Conservation (phyloP, 495 filamentous ascomycete species). For the Penicillium coffeae region DNA sequence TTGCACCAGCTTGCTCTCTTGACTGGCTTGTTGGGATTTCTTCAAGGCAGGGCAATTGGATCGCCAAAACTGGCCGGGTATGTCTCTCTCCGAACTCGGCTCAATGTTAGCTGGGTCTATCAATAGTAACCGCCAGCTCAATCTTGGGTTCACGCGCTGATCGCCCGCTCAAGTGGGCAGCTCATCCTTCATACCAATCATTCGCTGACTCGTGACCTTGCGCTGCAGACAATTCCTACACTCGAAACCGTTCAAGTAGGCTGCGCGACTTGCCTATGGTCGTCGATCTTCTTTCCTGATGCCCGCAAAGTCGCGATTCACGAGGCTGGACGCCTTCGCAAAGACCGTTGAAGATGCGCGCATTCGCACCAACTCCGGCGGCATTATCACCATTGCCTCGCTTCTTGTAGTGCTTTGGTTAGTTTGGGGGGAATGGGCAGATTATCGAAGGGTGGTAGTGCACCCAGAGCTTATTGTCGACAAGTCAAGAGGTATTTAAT, state of each 20-base stretch:
- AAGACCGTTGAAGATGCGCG: slow-evolving; percentile 99
- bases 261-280: slow-evolving; percentile 22
- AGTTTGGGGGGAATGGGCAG: slow-evolving; percentile 91
- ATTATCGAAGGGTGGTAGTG: slow-evolving; percentile 83
- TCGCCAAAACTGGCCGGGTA: background rate
- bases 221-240: slow-evolving; percentile 1
- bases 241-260: background rate
- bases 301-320: slow-evolving; percentile 76
- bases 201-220: slow-evolving; percentile 7
- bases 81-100: background rate
- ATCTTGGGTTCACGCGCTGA: background rate
- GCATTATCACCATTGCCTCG: slow-evolving; percentile 88
- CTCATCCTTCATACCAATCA: slow-evolving; percentile 7
- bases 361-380: slow-evolving; percentile 93
- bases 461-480: slow-evolving; percentile 93
- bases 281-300: slow-evolving; percentile 33
- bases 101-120: background rate
- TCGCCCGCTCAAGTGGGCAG: background rate
- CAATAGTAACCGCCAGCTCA: background rate
- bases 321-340: slow-evolving; percentile 93
- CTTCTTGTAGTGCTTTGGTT: slow-evolving; percentile 83
- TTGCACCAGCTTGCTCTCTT: slow-evolving; percentile 15
- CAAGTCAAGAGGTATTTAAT: slow-evolving; percentile 75
- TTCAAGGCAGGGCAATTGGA: slow-evolving; percentile 1
- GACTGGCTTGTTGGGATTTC: slow-evolving; percentile 4